Percentiles rank a stretch among this genome's conserved stretches.
Evolutionary conservation across 2,329 filamentous ascomycete genomes (phyloP).

Genomic region (Orbilia javanica): DNA sequence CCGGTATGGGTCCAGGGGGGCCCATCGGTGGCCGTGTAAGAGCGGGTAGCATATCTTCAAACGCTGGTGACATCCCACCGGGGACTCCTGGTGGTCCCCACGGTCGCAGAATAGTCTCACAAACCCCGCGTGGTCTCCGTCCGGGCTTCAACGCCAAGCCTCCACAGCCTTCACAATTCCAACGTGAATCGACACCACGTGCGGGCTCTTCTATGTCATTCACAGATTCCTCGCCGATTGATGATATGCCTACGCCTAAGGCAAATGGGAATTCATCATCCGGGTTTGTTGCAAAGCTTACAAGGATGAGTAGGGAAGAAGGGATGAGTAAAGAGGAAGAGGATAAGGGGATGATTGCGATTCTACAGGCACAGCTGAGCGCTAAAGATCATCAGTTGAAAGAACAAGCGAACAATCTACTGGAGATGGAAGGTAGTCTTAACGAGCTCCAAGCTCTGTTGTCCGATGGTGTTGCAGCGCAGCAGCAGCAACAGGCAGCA

Average conservation of each 20-base stretch:
- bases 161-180: constrained; percentile 10
- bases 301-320: constrained; percentile 63
- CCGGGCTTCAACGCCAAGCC: constrained; percentile 41
- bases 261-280: constrained; percentile 26
- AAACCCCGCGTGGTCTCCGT: constrained; percentile 37
- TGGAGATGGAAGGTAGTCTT: constrained; percentile 90
- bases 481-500: constrained; percentile 65
- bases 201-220: constrained; percentile 40
- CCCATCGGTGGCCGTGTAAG: constrained; percentile 42
- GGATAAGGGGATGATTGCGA: constrained; percentile 78
- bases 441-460: constrained; percentile 82
- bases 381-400: constrained; percentile 89
- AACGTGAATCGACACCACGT: constrained; percentile 17
- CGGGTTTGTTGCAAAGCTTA: constrained; percentile 53
- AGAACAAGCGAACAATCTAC: constrained; percentile 83
- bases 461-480: constrained; percentile 65
- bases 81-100: neutral
- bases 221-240: constrained; percentile 37
- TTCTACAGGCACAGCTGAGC: constrained; percentile 79
- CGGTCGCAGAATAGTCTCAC: constrained; percentile 14
- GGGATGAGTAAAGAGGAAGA: constrained; percentile 58
- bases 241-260: constrained; percentile 31
- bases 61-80: constrained; percentile 60
- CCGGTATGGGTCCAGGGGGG: constrained; percentile 51
- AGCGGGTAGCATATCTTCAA: constrained; percentile 60